Base-by-base conservation (phyloP, 176 grass and related monocot species). In the Hyparrhenia diplandra region DNA sequence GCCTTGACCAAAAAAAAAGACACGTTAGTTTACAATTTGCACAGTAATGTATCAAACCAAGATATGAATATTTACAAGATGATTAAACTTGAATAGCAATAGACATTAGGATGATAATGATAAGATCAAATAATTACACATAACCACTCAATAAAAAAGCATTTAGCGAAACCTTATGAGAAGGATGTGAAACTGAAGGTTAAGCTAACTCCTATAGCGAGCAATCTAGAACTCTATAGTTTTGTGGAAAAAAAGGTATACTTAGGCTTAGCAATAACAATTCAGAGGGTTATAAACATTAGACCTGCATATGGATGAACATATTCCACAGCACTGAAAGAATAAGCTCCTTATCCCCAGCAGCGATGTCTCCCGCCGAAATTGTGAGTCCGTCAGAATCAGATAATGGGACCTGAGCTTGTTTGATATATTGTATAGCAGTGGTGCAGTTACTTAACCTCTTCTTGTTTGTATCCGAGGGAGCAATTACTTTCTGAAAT, bases 331-430 rank as follows among this genome's bases (percentile, higher is more conserved):
- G 68, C 46, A 93, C 60, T 4, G 77, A 90, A 46, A 93, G 81
- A 59, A 68, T 87, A 40, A 93, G 69, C 69, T 90, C 91, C 39
- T 87, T 93, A 79, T 93, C 87, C 23, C 87, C 87, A 87, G 77
- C 36, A 24, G 4, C 68, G 42, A 93, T 82, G 73, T 93, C 91
- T 85, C 90, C 87, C 16, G 82, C 61, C 5, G 70, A 86, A 81
- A 93, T 82, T 63, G 37, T 71, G 58, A 84, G 35, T 79, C 84
- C 87, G 58, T 93, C 87, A 60, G 41, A 57, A 87, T 89, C 91
- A 65, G 42, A 90, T 64, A 93, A 35, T 2, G 68, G 58, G 67
- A 87, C 77, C 20, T 71, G 83, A 64, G 63, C 80, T 67, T 86
- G 59, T 70, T 87, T 90, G 40, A 93, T 81, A 70, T 79, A 82